Base-by-base conservation (phyloP, 2,329 filamentous ascomycete genomes). In the Fusarium sp. region DNA sequence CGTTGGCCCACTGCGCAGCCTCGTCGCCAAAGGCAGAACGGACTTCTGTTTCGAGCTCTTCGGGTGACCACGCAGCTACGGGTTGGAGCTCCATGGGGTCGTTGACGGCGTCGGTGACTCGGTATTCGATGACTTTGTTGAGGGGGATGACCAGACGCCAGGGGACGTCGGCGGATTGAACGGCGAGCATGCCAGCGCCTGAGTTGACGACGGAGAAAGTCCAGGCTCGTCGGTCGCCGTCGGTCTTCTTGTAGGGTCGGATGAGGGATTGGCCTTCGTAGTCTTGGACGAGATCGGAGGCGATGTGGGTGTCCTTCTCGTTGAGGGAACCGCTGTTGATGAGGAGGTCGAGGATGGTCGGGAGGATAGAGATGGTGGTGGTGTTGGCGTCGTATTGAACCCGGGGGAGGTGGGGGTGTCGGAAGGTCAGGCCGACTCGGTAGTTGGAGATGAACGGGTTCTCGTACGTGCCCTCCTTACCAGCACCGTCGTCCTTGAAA, bases 191-290 rank as follows among this genome's bases (percentile, higher is more conserved):
- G 51, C 80, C 79, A 8, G 80, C 77, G 17, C 81, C 81, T 0
- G 80, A 80, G 64, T 83, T 83, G 47, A 82, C 76, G 24, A 82
- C 77, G 9, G 77, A 79, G 64, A 81, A 82, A n/a, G 81, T 77
- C 81, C 81, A 83, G 2, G 76, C 75, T 11, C 77, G 77, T 48
- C 77, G 73, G 35, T 78, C 81, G 36, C 77, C 72, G 6, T 77
- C 72, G 3, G 68, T 68, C 36, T 66, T 75, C 55, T 73, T 75
- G 26, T 79, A 74, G 0, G 79, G 76, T 13, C 81, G 80, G 42
- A 83, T 79, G 14, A 83, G 74, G 8, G 80, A 82, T 51, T 82
- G 80, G 7, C 81, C 81, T 53, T 82, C 81, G 50, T 82, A 82
- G 61, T 81, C 81, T 26, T 77, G 67, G 6, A 78, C 63, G 14